phyloP scores from a whole-genome alignment of 1,284 basidiomycete genomes.

The Ceratobasidium sp. region DNA sequence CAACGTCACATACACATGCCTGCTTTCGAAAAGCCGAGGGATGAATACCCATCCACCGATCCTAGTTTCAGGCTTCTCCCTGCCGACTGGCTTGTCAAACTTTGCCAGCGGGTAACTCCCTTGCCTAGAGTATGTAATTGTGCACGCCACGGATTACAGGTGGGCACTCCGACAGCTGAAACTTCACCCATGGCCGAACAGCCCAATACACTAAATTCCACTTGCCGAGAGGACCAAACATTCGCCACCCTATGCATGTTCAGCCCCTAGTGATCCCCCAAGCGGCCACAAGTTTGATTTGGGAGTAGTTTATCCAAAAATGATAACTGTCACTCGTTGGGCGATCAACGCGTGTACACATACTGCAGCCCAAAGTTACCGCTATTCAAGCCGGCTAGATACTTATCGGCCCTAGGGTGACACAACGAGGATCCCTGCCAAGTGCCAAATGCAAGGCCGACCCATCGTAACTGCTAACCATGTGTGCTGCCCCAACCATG shows the following conservation, averaged over 20 bases:
- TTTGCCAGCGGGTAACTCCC: neutral
- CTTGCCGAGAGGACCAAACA: neutral
- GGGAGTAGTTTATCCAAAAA: constrained; percentile 11
- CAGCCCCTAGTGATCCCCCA: neutral
- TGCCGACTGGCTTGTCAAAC: neutral
- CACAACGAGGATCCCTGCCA: neutral
- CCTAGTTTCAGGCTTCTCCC: neutral
- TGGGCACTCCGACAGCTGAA: neutral
- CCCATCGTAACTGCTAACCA: neutral
- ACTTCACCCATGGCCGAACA: neutral
- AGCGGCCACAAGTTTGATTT: neutral
- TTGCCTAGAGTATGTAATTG: neutral
- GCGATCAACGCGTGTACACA: neutral
- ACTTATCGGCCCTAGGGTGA: constrained; percentile 20
- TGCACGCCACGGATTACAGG: neutral
- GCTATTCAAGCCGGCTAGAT: neutral
- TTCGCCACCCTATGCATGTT: neutral
- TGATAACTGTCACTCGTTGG: neutral
- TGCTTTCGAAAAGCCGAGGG: neutral
- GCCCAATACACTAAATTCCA: neutral
- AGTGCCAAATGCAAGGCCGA: constrained; percentile 3
- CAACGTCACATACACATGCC: neutral
- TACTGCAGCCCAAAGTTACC: constrained; percentile 4
- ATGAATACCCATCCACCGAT: neutral
- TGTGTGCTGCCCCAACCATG: neutral